Evolutionary conservation across 192 early-diverging fungal genomes (phyloP).

Genomic region (Lobulomyces angularis): DNA sequence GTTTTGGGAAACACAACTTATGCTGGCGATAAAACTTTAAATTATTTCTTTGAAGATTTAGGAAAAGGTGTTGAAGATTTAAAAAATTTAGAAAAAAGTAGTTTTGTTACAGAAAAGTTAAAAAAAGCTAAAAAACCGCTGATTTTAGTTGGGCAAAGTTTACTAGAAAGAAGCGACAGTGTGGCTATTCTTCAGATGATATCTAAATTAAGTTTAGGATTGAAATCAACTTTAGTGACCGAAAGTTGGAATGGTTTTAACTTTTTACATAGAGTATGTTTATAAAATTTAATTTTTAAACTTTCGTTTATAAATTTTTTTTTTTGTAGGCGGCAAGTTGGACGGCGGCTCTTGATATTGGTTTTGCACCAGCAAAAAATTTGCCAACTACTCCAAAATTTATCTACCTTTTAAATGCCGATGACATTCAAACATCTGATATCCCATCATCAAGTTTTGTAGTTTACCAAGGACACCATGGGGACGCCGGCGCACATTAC

Average conservation of each 20-base stretch:
- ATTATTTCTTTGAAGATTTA: conserved; percentile 83
- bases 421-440: conserved; percentile 61
- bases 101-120: conserved; percentile 60
- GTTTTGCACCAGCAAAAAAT: conserved; percentile 55
- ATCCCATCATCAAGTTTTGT: conserved; percentile 88
- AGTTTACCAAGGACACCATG: conserved; percentile 99
- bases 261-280: conserved; percentile 71
- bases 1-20: conserved; percentile 62
- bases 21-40: too few relatives aligned
- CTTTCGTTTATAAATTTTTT: neutral
- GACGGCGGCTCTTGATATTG: conserved; percentile 83
- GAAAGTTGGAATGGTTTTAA: conserved; percentile 82
- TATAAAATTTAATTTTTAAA: neutral
- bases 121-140: conserved; percentile 79
- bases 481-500: conserved; percentile 84
- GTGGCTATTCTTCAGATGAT: conserved; percentile 62
- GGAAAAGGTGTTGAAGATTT: conserved; percentile 52
- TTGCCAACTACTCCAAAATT: too few relatives aligned
- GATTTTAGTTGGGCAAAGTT: conserved; percentile 74
- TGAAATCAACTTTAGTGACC: conserved; percentile 56
- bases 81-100: conserved; percentile 54
- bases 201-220: conserved; percentile 58
- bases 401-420: conserved; percentile 86
- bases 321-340: conserved; percentile 57
- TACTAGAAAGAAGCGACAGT: conserved; percentile 62